A percentile compares a stretch with the other conserved stretches of the same genome.
phyloP scores from a whole-genome alignment of 495 filamentous ascomycete genomes.

The Aspergillus funiculosus region DNA sequence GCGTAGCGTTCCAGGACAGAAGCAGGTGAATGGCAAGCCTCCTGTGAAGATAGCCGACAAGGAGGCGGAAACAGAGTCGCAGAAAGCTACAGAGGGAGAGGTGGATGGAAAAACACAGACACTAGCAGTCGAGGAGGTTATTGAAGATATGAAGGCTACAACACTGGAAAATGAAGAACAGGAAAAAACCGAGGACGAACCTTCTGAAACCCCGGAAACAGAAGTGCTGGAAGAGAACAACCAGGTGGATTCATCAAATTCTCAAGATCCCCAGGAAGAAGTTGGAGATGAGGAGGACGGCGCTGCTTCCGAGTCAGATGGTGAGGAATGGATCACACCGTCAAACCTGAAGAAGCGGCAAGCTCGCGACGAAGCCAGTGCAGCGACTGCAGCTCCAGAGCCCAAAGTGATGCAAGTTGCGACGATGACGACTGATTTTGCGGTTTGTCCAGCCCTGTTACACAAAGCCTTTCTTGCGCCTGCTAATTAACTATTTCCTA shows the following conservation, averaged over 20 bases:
- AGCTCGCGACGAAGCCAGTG: conserved; percentile 53
- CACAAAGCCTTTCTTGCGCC: too few relatives aligned
- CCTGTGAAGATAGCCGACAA: conserved; percentile 42
- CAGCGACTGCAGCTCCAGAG: conserved; percentile 44
- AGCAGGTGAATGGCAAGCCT: conserved; percentile 63
- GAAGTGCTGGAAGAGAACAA: conserved; percentile 6
- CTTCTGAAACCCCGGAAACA: conserved; percentile 5
- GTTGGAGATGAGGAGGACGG: conserved; percentile 29
- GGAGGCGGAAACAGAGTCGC: conserved; percentile 3
- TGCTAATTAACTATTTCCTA: conserved; percentile 4
- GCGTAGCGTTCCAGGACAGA: conserved; percentile 70
- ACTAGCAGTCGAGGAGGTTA: conserved; percentile 27
- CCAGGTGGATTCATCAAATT: conserved; percentile 7
- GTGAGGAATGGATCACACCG: conserved; percentile 91
- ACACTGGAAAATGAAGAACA: conserved; percentile 21
- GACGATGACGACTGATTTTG: conserved; percentile 88
- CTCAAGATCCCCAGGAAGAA: conserved; percentile 20
- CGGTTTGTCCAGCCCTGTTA: conserved; percentile 47
- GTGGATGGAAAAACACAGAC: conserved; percentile 4
- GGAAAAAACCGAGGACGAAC: conserved; percentile 7
- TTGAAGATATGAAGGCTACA: conserved; percentile 26
- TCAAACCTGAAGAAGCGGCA: conserved; percentile 83
- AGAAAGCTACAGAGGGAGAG: conserved; percentile 11
- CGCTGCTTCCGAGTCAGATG: conserved; percentile 54
- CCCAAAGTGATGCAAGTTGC: conserved; percentile 69